Conservation (phyloP, 2,329 filamentous ascomycete genomes). For the Fusarium concolor region DNA sequence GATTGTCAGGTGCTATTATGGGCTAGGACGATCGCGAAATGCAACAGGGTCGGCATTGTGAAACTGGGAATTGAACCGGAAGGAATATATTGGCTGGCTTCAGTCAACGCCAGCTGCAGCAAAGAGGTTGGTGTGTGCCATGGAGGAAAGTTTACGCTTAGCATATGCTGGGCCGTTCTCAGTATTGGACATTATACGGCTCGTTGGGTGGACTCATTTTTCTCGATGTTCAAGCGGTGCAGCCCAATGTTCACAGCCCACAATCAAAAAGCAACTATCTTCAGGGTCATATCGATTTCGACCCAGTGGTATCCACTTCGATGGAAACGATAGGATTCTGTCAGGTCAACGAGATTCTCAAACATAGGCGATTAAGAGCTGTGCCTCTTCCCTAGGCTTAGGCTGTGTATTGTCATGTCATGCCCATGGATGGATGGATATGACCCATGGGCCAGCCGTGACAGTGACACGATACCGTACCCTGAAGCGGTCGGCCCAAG, state of each 20-base stretch:
- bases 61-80: slow-evolving; percentile 17
- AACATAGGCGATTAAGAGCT: slow-evolving; percentile 8
- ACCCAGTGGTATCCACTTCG: slow-evolving; percentile 31
- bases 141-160: slow-evolving; percentile 17
- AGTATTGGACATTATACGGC: slow-evolving; percentile 18
- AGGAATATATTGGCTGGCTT: slow-evolving; percentile 8
- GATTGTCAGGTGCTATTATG: slow-evolving; percentile 7
- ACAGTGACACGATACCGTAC: slow-evolving; percentile 17
- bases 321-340: slow-evolving; percentile 7
- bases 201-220: not conserved
- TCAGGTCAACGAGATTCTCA: slow-evolving; percentile 7
- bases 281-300: slow-evolving; percentile 17
- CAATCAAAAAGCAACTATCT: slow-evolving; percentile 29
- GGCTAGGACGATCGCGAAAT: slow-evolving; percentile 20
- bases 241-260: slow-evolving; percentile 22
- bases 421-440: not conserved
- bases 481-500: slow-evolving; percentile 39
- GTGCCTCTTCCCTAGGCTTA: slow-evolving; percentile 1
- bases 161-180: not conserved
- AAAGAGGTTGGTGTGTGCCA: slow-evolving; percentile 5
- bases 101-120: not conserved
- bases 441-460: not conserved
- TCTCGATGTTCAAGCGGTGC: slow-evolving; percentile 1
- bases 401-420: slow-evolving; percentile 19
- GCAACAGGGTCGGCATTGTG: slow-evolving; percentile 18